Evolutionary conservation across 1,139 yeast genomes (phyloP).

Genomic region (Yamadazyma aaseri): DNA sequence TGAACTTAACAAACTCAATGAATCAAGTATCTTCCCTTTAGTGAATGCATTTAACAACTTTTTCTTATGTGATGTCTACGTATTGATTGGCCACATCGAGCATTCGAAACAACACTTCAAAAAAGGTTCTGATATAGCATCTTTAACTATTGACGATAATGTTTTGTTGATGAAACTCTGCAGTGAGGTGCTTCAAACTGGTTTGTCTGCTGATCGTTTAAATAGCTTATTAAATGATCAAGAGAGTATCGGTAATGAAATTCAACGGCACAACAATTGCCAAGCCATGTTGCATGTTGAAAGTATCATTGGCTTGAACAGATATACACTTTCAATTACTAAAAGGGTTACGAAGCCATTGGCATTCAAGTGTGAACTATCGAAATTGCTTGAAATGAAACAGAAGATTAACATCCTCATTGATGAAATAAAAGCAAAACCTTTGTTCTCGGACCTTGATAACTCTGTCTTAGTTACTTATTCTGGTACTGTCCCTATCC

Average conservation of each 20-base stretch:
- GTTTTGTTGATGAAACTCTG: conserved; percentile 5
- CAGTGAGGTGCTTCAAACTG: conserved; percentile 5
- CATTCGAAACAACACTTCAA: conserved; percentile 3
- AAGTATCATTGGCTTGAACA: background rate
- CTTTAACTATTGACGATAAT: conserved; percentile 5
- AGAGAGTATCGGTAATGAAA: background rate
- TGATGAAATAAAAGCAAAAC: background rate
- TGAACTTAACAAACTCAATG: conserved; percentile 44
- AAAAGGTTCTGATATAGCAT: conserved; percentile 7
- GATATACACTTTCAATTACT: background rate
- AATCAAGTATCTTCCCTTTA: conserved; percentile 24
- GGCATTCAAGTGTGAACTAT: background rate
- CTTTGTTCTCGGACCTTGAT: background rate
- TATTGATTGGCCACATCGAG: conserved; percentile 13
- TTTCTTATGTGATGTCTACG: conserved; percentile 18
- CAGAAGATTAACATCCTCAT: background rate
- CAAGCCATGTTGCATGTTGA: background rate
- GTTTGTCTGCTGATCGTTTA: background rate
- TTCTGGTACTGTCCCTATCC: no score
- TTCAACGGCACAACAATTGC: background rate
- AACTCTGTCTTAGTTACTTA: no score
- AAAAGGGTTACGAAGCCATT: background rate
- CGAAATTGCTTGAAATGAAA: background rate
- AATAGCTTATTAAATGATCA: background rate
- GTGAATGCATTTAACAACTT: conserved; percentile 25